A percentile compares a stretch with the other conserved stretches of the same genome.
Evolutionary conservation across 768 basidiomycete genomes (phyloP).

Genomic region (Bullera alba): DNA sequence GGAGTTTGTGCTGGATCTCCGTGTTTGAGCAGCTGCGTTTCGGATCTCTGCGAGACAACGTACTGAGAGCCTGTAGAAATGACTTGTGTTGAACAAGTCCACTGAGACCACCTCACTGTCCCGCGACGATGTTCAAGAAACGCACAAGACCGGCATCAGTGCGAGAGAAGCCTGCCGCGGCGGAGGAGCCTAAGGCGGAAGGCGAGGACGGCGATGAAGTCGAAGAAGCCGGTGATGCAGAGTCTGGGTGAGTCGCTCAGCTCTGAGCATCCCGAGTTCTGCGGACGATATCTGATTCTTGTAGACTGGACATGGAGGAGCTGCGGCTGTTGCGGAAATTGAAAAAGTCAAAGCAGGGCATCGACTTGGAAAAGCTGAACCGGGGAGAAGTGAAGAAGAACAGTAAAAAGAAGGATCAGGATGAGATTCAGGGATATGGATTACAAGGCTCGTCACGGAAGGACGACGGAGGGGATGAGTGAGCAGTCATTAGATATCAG

Average conservation of each 20-base stretch:
- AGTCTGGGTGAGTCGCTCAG: not conserved
- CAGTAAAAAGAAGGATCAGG: conserved; percentile 50
- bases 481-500: conserved; percentile 4
- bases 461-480: conserved; percentile 13
- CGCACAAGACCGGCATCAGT: conserved; percentile 41
- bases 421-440: conserved; percentile 11
- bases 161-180: conserved; percentile 28
- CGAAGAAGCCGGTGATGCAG: not conserved
- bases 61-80: too few species aligned
- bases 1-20: too few species aligned
- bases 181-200: conserved; percentile 3
- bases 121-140: conserved; percentile 47
- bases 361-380: conserved; percentile 75
- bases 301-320: conserved; percentile 57
- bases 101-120: not conserved
- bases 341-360: conserved; percentile 62
- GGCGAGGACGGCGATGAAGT: not conserved
- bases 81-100: too few species aligned
- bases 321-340: conserved; percentile 77
- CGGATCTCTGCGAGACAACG: too few species aligned
- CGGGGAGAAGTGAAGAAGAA: conserved; percentile 63
- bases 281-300: not conserved
- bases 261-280: too few species aligned
- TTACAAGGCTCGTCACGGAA: conserved; percentile 8
- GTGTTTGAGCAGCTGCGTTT: too few species aligned